A percentile compares a stretch with the other conserved stretches of the same genome.
phyloP scores from a whole-genome alignment of 129 eudicot genomes.

The Mikania micrantha region DNA sequence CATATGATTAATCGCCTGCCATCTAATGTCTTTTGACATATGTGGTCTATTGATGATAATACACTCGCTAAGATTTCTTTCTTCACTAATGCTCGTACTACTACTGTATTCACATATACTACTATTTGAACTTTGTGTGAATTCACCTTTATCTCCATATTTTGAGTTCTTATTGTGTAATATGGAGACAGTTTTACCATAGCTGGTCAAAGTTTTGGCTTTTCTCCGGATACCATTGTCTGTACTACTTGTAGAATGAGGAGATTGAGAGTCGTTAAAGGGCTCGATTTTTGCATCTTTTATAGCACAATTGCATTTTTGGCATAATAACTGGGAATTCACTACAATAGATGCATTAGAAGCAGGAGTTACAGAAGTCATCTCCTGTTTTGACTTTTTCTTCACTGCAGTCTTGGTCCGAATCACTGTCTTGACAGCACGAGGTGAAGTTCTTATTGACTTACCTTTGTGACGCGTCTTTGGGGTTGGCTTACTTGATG shows the following conservation, averaged over 20 bases:
- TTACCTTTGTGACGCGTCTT: conserved; percentile 49
- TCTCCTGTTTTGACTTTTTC: conserved; percentile 50
- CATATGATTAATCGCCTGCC: conserved; percentile 69
- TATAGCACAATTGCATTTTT: conserved; percentile 71
- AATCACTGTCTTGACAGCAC: conserved; percentile 48
- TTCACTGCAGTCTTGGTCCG: conserved; percentile 42
- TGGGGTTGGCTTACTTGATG: conserved; percentile 33
- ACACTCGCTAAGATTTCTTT: conserved; percentile 69
- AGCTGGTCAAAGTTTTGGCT: conserved; percentile 12
- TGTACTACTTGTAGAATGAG: conserved; percentile 23
- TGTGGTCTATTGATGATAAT: conserved; percentile 68
- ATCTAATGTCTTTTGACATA: conserved; percentile 82
- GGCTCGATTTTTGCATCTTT: conserved; percentile 32
- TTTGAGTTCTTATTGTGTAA: conserved; percentile 34
- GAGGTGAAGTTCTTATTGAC: conserved; percentile 38
- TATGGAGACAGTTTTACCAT: conserved; percentile 18
- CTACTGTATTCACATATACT: conserved; percentile 81
- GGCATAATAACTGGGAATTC: conserved; percentile 51
- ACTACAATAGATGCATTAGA: conserved; percentile 21
- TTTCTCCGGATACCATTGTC: neutral
- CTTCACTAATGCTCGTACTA: conserved; percentile 86
- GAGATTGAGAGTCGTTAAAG: conserved; percentile 26
- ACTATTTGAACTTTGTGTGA: conserved; percentile 81
- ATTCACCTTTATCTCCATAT: conserved; percentile 52
- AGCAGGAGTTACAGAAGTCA: conserved; percentile 19